Evolutionary conservation across 371 early-diverging fungal species (phyloP), one percentile per base, ranked within the genome.

Genomic region (Basidiobolus meristosporus): DNA sequence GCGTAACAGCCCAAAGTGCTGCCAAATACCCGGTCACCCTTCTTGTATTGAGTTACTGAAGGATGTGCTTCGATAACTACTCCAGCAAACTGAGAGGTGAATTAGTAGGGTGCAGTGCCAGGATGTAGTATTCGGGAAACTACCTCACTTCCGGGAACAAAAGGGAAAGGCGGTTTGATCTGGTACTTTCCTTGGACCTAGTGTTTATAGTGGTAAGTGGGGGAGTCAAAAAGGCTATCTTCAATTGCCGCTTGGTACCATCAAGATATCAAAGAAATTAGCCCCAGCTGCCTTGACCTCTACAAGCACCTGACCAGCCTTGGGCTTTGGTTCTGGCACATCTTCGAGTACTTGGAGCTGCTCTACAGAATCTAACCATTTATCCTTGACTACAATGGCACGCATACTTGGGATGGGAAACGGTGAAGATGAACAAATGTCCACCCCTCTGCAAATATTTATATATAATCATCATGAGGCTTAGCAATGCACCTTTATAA

Each of bases 111-210:
- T 12, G 10, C 22, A 22, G 3, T 12, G 15, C 33, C 4, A 16
- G 39, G 10, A 37, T 17, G 22, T 15, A 36, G 20, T 36, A 23
- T 9, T 7, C 19, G 15, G 4, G 10, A 23, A n/a, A 10, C 42
- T 56, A 60, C 60, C 56, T 87, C 86, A 37, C 71, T 70, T 11
- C 90, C 90, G 1, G 84, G 84, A 5, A 77, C 65, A 49, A 86
- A 87, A 9, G 88, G 88, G 37, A 80, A 67, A 34, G 72, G 69
- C 7, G 85, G 87, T 42, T 73, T 78, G 45, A 73, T 56, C 55
- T 89, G 88, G 49, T 87, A 84, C 40, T 76, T 73, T 48, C 87
- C 87, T 53, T 84, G 78, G 11, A 73, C 67, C 74, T 75, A 31
- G 33, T 15, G 11, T 41, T 14, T n/a, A n/a, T n/a, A n/a, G n/a